Evolutionary conservation across 305 asterid genomes (phyloP), one percentile per base, ranked within the genome.

Genomic region (Solanum chacoense): DNA sequence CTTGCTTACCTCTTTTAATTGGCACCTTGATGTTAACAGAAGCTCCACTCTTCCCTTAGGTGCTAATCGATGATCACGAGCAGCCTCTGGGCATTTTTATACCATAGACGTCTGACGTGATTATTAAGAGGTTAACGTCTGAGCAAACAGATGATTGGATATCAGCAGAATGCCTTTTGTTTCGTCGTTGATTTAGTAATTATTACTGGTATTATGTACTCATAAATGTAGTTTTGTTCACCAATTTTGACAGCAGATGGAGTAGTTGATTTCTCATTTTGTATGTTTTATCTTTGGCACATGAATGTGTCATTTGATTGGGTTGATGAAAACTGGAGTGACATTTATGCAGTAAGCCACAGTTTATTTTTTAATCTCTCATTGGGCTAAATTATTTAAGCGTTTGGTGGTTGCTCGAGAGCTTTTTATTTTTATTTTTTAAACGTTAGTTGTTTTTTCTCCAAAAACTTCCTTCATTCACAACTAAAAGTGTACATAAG

Each of bases 21-120:
- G 88, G 89, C 89, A 72, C 88, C 90, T 83, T 83, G 90, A 90
- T 29, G 42, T 84, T 73, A 35, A 32, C 75, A 76, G 88, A 90
- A 84, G 91, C 88, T 90, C 90, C 86, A 35, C 42, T 88, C 69
- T 71, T 74, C 84, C 40, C 36, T 29, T 42, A 45, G 86, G 86
- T 81, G 86, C 86, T 81, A 81, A 42, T 28, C n/a, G 11, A 16
- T 45, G 38, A 45, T 42, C 71, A 59, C 18, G 24, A 28, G 36
- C 71, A 42, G 36, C 71, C 38, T 10, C 71, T 28, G 86, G 38
- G 32, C 37, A 28, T 79, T 79, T 79, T 79, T 42, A 79, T 79
- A 8, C 18, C 63, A 26, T 40, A 14, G 35, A 42, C 28, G 10
- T 18, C 38, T 45, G 71, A 45, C 72, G 4, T 81, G 71, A 81